Base-by-base conservation (phyloP, 169 alveolate genomes). In the Plasmodium gallinaceum region DNA sequence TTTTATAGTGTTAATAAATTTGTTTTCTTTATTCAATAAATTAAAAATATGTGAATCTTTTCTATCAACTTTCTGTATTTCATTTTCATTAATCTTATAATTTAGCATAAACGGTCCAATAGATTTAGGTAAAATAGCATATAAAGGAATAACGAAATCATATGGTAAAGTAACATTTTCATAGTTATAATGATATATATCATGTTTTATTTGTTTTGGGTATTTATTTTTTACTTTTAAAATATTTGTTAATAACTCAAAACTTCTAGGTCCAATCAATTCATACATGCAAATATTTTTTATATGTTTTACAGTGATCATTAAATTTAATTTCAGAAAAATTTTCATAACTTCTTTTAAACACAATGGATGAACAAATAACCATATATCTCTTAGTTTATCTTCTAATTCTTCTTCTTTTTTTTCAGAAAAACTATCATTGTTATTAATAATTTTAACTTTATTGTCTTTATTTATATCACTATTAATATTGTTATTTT, bases 201-300 rank as follows among this genome's bases (percentile, higher is more conserved):
- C 62, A 2, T 58, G 26, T 46, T 80, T 42, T 26, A 46, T 71
- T 57, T 16, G 45, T 60, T 43, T 60, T 18, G 26, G 7, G 57
- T 80, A 61, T 18, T 80, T 80, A 8, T n/a, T 66, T 65, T 80
- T 80, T 45, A 66, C 45, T 65, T 68, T 80, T 22, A 80, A 80
- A 66, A 80, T 66, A 54, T 80, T 80, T 70, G 48, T 12, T 22
- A 80, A 46, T 18, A 80, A 16, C 7, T 69, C 62, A 58, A 80
- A 58, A 70, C 90, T 80, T 16, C 37, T 52, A 0, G 90, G 90
- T 0, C 90, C 90, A 16, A 80, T 80, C 54, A 80, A 37, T 45
- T 80, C 90, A 32, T 80, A 80, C 90, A 80, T 80, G 45, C 90
- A 80, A n/a, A 80, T 80, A 66, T 80, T 43, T 60, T 65, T 80